Percentiles rank a stretch among this genome's conserved stretches.
Conservation (phyloP, 2,329 filamentous ascomycete species). For the Raffaelea deltoideospora region DNA sequence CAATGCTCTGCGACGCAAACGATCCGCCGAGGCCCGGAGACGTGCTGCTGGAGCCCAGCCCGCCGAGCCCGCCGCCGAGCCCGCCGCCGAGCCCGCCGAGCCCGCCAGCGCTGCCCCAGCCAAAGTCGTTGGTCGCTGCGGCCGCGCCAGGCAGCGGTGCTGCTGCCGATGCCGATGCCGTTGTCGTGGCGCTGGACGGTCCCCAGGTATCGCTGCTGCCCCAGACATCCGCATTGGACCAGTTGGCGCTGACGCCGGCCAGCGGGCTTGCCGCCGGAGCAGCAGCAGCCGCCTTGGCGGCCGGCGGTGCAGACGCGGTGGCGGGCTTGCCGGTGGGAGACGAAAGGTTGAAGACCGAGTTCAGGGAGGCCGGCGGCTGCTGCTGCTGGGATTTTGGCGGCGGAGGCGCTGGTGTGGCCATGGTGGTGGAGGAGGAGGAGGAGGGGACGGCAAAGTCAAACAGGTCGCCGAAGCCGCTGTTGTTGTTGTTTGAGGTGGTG, state of each 20-base stretch:
- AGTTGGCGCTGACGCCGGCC: constrained; percentile 21
- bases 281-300: constrained; percentile 25
- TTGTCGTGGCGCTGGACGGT: constrained; percentile 41
- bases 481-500: too few relatives aligned
- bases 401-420: constrained; percentile 27
- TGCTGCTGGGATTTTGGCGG: constrained; percentile 24
- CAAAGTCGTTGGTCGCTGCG: constrained; percentile 8
- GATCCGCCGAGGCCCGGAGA: constrained; percentile 18
- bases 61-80: too few relatives aligned
- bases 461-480: constrained; percentile 58
- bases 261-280: constrained; percentile 18
- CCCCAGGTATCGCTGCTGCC: constrained; percentile 76
- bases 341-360: constrained; percentile 75
- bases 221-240: constrained; percentile 58
- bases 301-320: constrained; percentile 10
- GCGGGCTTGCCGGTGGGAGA: constrained; percentile 20
- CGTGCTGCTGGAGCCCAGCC: constrained; percentile 2
- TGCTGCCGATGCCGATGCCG: constrained; percentile 8
- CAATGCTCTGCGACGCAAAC: constrained; percentile 44
- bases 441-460: constrained; percentile 56
- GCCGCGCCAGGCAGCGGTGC: neutral
- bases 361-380: constrained; percentile 20
- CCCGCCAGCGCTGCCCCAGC: constrained; percentile 44
- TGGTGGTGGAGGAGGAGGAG: constrained; percentile 26
- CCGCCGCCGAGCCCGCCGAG: too few relatives aligned